Conservation (phyloP, 2,329 filamentous ascomycete genomes). For the Colletotrichum somersetense region DNA sequence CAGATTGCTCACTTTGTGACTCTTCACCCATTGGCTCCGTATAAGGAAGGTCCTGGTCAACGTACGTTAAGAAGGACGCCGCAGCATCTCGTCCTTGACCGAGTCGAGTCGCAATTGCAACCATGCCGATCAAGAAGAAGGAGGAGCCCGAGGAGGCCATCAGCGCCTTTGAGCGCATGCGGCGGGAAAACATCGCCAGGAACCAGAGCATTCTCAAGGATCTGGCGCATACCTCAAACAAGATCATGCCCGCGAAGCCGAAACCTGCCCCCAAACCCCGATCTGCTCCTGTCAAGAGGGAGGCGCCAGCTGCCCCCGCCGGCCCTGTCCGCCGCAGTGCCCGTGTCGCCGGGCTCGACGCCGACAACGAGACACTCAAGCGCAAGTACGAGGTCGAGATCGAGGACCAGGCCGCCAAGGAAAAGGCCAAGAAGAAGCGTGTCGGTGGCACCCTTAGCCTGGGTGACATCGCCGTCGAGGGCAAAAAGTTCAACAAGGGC, state of each 20-base stretch:
- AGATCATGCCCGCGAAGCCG: slow-evolving; percentile 73
- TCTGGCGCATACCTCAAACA: slow-evolving; percentile 78
- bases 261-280: slow-evolving; percentile 60
- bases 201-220: slow-evolving; percentile 86
- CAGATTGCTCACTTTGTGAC: not conserved
- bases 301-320: slow-evolving; percentile 47
- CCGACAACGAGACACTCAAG: slow-evolving; percentile 62
- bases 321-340: slow-evolving; percentile 70
- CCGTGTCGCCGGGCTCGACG: slow-evolving; percentile 67
- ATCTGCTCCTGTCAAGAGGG: slow-evolving; percentile 58
- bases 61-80: not conserved
- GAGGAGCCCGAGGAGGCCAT: slow-evolving; percentile 60
- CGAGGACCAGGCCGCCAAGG: slow-evolving; percentile 55
- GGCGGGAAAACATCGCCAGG: slow-evolving; percentile 87
- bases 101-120: slow-evolving; percentile 34
- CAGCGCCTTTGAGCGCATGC: slow-evolving; percentile 88
- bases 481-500: slow-evolving; percentile 79
- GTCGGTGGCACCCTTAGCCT: slow-evolving; percentile 74
- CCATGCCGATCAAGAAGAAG: slow-evolving; percentile 60
- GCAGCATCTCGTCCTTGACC: not conserved
- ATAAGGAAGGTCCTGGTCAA: not conserved
- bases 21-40: not conserved
- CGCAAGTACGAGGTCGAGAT: slow-evolving; percentile 65
- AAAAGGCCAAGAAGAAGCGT: slow-evolving; percentile 69
- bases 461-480: slow-evolving; percentile 82